A percentile compares a stretch with the other conserved stretches of the same genome.
These are phyloP conservation scores for Ophioceras dolichostomum DNA, from an alignment of 2,329 filamentous ascomycete species.

Conservation along the genomic window DNA sequence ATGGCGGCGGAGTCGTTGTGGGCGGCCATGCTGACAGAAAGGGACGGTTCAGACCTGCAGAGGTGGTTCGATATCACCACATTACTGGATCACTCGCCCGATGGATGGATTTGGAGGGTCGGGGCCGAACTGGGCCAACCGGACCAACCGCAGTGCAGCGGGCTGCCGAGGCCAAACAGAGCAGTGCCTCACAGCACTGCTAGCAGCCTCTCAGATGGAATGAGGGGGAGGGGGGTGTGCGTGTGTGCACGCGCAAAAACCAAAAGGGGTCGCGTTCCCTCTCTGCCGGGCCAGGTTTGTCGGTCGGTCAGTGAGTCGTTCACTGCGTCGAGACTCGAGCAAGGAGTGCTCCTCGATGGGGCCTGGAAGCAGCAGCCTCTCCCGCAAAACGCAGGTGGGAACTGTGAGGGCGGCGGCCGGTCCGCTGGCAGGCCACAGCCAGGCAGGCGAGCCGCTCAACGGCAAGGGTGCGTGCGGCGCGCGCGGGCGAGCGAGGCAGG, in stretches of 20 bases:
- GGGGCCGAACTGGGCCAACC: not conserved
- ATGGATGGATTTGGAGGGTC: too few species aligned
- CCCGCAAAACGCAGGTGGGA: too few species aligned
- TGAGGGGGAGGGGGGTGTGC: not conserved
- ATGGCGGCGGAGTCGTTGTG: constrained; percentile 17
- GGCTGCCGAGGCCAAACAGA: not conserved
- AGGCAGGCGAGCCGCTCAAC: constrained; percentile 1
- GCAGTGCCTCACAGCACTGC: too few species aligned
- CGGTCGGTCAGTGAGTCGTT: too few species aligned
- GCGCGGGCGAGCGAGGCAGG: not conserved
- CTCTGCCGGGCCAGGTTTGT: too few species aligned
- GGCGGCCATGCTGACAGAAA: constrained; percentile 1
- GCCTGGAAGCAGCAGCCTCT: too few species aligned
- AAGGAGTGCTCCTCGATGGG: too few species aligned
- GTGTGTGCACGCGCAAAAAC: too few species aligned
- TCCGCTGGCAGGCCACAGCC: too few species aligned
- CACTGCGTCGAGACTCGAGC: too few species aligned
- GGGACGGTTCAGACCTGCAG: constrained; percentile 1
- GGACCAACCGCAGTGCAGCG: not conserved
- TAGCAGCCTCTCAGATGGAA: not conserved
- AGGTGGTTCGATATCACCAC: constrained; percentile 5
- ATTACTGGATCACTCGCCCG: not conserved
- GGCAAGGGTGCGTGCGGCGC: not conserved
- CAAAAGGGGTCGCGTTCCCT: too few species aligned
- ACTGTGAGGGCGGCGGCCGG: too few species aligned